Base-by-base conservation (phyloP, 2,329 filamentous ascomycete genomes). In the Phyllosticta citriasiana region DNA sequence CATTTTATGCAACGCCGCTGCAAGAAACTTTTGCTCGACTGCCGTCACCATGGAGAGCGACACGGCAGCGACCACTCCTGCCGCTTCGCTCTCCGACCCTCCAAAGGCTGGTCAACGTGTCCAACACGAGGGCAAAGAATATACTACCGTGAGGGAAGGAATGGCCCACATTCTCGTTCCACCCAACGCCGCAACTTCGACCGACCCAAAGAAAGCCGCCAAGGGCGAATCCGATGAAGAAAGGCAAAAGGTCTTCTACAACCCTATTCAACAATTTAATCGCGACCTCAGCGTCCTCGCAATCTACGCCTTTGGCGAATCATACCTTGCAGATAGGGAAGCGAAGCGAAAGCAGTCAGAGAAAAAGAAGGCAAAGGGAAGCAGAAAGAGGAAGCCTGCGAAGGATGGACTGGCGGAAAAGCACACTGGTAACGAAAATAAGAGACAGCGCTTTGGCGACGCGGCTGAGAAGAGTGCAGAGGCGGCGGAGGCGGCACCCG, bases 181-280 rank as follows among this genome's bases (percentile, higher is more conserved):
- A 1, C 78, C n/a, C 78, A 76, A 25, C 69, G 79, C 66, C 71
- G 77, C 65, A 71, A 82, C 74, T 73, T 76, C 0, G 76, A 78
- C 63, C 71, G 75, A 25, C 76, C 77, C 54, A 79, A 78, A 63
- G 73, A 74, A 58, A 59, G 4, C 22, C 7, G 71, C 66, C 50
- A 71, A 76, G 63, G 66, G 73, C 27, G 73, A 73, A 61, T 71
- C 79, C 61, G 82, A 84, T 5, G 69, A 68, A 78, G 82, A 63
- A 82, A 86, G 67, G 80, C 88, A 93, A 68, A 79, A 80, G 35
- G 95, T 99, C 61, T 99, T 99, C 71, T 99, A 99, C 81, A 99
- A 99, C 68, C 93, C 94, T 0, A 97, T 99, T 60, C 94, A 99
- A 72, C 94, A 99, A 72, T 99, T 97, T 80, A 99, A 99, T 75